Evolutionary conservation across 2,329 filamentous ascomycete species (phyloP).

Genomic region (Diaporthe eres): DNA sequence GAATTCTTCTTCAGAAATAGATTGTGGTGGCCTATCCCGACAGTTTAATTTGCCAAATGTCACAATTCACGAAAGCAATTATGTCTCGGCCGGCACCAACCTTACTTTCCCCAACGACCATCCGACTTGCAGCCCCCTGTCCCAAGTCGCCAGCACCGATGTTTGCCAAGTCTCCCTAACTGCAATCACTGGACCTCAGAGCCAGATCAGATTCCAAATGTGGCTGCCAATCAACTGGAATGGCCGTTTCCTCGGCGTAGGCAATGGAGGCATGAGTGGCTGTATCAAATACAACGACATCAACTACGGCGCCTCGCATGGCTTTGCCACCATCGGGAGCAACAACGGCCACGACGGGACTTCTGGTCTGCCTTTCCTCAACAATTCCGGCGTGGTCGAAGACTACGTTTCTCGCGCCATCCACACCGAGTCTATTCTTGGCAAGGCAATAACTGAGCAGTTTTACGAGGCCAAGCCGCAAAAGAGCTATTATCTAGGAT

Average conservation of each 20-base stretch:
- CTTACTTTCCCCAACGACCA: constrained; percentile 54
- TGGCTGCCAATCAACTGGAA: constrained; percentile 62
- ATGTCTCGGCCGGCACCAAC: constrained; percentile 56
- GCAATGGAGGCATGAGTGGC: constrained; percentile 64
- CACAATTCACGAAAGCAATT: constrained; percentile 53
- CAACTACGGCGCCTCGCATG: constrained; percentile 56
- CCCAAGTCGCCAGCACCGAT: constrained; percentile 44
- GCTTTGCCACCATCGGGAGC: constrained; percentile 61
- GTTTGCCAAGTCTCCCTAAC: constrained; percentile 50
- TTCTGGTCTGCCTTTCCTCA: constrained; percentile 49
- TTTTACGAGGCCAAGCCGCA: constrained; percentile 60
- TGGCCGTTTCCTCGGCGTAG: constrained; percentile 61
- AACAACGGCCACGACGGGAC: constrained; percentile 66
- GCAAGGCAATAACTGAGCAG: constrained; percentile 60
- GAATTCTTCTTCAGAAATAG: constrained; percentile 1
- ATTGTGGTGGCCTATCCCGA: not conserved
- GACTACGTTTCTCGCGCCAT: constrained; percentile 56
- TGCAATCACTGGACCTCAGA: constrained; percentile 51
- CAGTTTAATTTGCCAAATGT: constrained; percentile 47
- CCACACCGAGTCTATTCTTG: constrained; percentile 63
- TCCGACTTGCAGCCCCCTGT: constrained; percentile 51
- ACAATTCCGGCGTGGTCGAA: constrained; percentile 53
- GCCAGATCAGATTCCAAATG: constrained; percentile 60
- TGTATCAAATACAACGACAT: constrained; percentile 62
- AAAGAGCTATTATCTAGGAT: constrained; percentile 69